Evolutionary conservation across 202 grass and related monocot species (phyloP).

Genomic region (Sporobolus alterniflorus): DNA sequence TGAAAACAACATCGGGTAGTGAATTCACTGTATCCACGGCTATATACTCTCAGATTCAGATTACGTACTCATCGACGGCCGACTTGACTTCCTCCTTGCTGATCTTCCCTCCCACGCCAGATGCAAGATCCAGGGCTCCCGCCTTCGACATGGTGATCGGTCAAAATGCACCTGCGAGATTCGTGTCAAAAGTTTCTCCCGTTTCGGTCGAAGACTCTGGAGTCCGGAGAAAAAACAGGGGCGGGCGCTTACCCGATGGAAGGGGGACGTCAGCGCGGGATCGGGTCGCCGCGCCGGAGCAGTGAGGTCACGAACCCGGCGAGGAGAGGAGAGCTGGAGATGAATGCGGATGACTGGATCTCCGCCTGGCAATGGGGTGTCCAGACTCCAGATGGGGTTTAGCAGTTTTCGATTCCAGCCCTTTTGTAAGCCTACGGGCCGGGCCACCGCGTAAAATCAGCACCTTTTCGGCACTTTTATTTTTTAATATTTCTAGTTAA

Average conservation of each 20-base stretch:
- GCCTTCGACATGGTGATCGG: constrained; percentile 62
- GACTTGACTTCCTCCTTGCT: constrained; percentile 80
- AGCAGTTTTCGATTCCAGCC: too few species aligned
- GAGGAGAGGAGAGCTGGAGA: not conserved
- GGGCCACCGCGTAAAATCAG: too few species aligned
- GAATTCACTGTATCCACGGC: not conserved
- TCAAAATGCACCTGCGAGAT: constrained; percentile 3
- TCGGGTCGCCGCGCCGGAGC: not conserved
- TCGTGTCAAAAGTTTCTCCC: not conserved
- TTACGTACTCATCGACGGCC: constrained; percentile 68
- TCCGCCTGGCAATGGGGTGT: too few species aligned
- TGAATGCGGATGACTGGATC: too few species aligned
- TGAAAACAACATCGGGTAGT: not conserved
- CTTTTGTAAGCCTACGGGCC: too few species aligned
- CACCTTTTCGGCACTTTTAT: too few species aligned
- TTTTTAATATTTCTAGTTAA: too few species aligned
- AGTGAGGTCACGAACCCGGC: not conserved
- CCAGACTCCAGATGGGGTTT: too few species aligned
- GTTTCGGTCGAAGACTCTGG: not conserved
- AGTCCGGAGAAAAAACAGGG: not conserved
- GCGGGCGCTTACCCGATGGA: not conserved
- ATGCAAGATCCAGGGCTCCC: constrained; percentile 81
- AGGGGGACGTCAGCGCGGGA: not conserved
- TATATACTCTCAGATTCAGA: not conserved
- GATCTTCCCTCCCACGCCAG: constrained; percentile 81